Percentiles rank a stretch among this genome's conserved stretches.
Evolutionary conservation across 768 basidiomycete species (phyloP).

Genomic region (Boletus barrowsii): DNA sequence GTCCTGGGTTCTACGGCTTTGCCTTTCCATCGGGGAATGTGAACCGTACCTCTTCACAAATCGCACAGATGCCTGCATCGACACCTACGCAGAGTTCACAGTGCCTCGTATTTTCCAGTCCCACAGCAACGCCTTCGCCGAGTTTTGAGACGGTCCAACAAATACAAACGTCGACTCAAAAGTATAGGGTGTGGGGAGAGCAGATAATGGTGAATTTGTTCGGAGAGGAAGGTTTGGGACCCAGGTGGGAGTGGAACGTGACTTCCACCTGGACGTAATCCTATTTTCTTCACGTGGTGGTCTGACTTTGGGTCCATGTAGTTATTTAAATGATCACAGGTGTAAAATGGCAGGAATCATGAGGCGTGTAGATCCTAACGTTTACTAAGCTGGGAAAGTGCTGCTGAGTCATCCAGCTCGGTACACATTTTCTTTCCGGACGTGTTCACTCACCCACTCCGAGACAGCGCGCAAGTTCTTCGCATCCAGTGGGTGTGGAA

Average conservation of each 20-base stretch:
- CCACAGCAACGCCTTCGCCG: constrained; percentile 11
- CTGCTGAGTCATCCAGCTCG: constrained; percentile 16
- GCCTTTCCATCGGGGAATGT: constrained; percentile 26
- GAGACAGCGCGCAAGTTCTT: neutral
- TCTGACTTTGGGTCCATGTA: no score
- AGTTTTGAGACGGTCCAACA: constrained; percentile 13
- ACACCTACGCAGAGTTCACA: constrained; percentile 14
- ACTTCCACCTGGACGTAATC: constrained; percentile 2
- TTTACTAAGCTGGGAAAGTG: neutral
- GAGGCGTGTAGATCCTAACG: no score
- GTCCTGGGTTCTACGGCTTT: constrained; percentile 28
- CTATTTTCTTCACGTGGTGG: neutral
- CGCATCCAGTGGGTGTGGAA: constrained; percentile 12
- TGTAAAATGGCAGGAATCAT: no score
- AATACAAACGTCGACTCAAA: constrained; percentile 7
- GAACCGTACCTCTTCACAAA: constrained; percentile 19
- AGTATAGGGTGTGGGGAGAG: constrained; percentile 16
- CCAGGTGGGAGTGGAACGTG: constrained; percentile 8
- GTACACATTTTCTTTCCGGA: constrained; percentile 1
- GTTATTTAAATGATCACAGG: no score
- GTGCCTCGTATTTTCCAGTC: constrained; percentile 12
- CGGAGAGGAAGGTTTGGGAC: constrained; percentile 7
- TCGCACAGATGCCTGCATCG: constrained; percentile 20
- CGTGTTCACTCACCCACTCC: neutral
- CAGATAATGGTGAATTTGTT: constrained; percentile 7